Conservation (phyloP, 208 protist species). For the Crithidia fasciculata region DNA sequence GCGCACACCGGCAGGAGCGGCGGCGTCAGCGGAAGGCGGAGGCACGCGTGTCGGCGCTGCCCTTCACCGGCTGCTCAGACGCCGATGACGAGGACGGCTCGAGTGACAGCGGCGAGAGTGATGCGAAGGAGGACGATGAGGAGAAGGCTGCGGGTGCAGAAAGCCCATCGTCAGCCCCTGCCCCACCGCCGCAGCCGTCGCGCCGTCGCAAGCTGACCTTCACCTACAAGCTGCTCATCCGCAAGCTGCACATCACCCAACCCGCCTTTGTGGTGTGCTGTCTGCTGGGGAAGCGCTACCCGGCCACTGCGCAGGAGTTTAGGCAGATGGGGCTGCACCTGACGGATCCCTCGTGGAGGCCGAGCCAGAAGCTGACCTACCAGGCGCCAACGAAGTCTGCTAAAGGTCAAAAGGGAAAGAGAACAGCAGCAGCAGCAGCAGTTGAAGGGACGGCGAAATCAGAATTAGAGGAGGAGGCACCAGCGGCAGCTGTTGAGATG, state of each 20-base stretch:
- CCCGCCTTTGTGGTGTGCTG: constrained; percentile 88
- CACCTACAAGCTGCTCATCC: constrained; percentile 84
- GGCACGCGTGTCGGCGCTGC: not conserved
- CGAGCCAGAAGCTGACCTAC: not conserved
- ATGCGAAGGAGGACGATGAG: constrained; percentile 1
- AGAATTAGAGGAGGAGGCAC: not conserved
- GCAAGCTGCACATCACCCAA: constrained; percentile 81
- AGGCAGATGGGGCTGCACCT: constrained; percentile 38
- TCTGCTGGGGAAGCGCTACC: constrained; percentile 95
- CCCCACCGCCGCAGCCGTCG: not conserved
- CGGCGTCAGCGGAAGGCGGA: not conserved
- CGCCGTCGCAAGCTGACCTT: constrained; percentile 28
- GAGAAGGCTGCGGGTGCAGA: not conserved
- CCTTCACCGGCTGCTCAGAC: not conserved
- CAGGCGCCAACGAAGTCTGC: not conserved
- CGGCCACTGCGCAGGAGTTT: constrained; percentile 77
- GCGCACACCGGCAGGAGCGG: constrained; percentile 17
- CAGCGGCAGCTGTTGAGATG: constrained; percentile 4
- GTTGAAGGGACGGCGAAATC: not conserved
- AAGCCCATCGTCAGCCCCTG: no score
- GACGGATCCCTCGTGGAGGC: constrained; percentile 26
- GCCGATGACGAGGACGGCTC: not conserved
- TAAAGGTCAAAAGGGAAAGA: not conserved
- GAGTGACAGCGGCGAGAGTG: not conserved
- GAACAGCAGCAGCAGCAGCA: not conserved